These are phyloP conservation scores for Elsinoe ampelina DNA, from an alignment of 2,329 filamentous ascomycete genomes.

Conservation along the genomic window DNA sequence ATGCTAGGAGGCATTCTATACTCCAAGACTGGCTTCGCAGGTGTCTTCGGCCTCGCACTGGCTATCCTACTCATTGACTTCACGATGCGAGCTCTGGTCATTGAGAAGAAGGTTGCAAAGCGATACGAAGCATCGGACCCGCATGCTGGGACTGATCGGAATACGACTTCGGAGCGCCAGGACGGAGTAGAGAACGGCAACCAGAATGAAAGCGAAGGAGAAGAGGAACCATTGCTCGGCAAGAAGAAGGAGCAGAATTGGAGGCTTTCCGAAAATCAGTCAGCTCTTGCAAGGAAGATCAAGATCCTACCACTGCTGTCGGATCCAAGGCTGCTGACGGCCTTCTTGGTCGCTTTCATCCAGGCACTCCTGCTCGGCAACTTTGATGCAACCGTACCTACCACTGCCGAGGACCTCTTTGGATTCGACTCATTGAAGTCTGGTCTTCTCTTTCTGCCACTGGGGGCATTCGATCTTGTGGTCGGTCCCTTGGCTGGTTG, in stretches of 20 bases:
- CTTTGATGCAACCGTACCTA: conserved; percentile 42
- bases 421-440: conserved; percentile 36
- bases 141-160: conserved; percentile 17
- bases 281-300: conserved; percentile 31
- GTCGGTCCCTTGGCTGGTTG: conserved; percentile 40
- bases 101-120: conserved; percentile 53
- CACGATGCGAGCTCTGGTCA: conserved; percentile 48
- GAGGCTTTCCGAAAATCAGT: conserved; percentile 35
- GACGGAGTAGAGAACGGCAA: conserved; percentile 19
- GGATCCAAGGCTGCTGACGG: conserved; percentile 33
- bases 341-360: conserved; percentile 33
- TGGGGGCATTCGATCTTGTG: conserved; percentile 36
- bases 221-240: conserved; percentile 32
- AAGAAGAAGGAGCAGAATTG: conserved; percentile 29
- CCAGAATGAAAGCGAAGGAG: conserved; percentile 19
- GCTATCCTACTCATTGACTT: conserved; percentile 50
- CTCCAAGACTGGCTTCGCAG: conserved; percentile 47
- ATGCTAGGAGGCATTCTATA: conserved; percentile 53
- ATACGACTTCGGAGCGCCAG: conserved; percentile 16
- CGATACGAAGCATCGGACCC: conserved; percentile 32
- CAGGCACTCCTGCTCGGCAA: conserved; percentile 35
- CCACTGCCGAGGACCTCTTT: conserved; percentile 35
- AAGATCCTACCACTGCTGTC: conserved; percentile 40
- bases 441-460: conserved; percentile 39
- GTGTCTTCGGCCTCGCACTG: conserved; percentile 50